Conservation (phyloP, 148 eudicot species). For the Polygonum maritimum region DNA sequence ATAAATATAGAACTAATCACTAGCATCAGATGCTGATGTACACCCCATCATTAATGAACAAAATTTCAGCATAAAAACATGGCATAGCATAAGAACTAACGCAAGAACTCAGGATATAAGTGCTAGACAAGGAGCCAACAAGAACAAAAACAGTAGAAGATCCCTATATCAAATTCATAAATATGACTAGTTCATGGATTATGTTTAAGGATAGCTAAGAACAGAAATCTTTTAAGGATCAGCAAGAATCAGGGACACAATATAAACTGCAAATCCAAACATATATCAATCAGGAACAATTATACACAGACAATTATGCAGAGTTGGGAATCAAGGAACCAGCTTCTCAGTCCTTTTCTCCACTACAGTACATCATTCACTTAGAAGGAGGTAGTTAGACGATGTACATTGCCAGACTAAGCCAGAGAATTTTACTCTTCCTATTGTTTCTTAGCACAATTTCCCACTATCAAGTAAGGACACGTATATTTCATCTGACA, state of each 20-base stretch:
- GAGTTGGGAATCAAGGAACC: background rate
- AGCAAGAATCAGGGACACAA: background rate
- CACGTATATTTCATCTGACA: background rate
- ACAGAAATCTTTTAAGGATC: too few relatives aligned
- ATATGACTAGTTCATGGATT: background rate
- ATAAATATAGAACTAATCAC: too few relatives aligned
- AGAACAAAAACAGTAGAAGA: too few relatives aligned
- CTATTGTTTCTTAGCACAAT: background rate
- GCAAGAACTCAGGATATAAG: background rate
- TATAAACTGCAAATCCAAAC: background rate
- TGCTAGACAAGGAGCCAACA: too few relatives aligned
- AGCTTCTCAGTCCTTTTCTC: background rate
- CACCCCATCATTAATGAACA: constrained; percentile 26
- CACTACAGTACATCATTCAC: background rate
- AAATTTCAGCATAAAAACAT: background rate
- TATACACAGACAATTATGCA: background rate
- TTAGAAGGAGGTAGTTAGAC: too few relatives aligned
- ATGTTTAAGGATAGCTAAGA: background rate
- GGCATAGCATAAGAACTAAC: background rate
- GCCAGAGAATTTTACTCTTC: background rate
- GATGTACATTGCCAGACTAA: background rate
- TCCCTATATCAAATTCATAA: background rate
- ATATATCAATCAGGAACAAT: background rate
- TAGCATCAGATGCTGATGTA: constrained; percentile 39
- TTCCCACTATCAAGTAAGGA: background rate